Evolutionary conservation across 257 asterid genomes (phyloP).

Genomic region (Solanum chilense): DNA sequence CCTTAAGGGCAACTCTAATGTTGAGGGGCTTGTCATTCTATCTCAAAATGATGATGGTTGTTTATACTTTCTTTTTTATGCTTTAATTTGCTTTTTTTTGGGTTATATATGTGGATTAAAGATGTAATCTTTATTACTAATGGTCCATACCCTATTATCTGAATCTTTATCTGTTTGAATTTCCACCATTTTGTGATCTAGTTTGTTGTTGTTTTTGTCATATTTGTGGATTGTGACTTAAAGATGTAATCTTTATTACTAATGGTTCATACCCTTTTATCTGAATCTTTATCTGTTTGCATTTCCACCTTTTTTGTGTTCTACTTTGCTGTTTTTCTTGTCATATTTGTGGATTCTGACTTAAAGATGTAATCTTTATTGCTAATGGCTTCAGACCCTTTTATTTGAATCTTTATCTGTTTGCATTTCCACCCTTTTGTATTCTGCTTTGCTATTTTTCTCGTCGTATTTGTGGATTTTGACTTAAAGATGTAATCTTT

Average conservation of each 20-base stretch:
- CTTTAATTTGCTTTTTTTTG: background rate
- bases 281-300: background rate
- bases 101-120: background rate
- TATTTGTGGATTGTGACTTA: background rate
- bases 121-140: background rate
- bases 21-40: conserved; percentile 89
- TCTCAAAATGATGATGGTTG: conserved; percentile 68
- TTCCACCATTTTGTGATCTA: background rate
- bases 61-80: background rate
- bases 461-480: background rate
- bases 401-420: background rate
- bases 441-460: background rate
- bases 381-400: background rate
- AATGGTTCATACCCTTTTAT: background rate
- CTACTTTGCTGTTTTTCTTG: background rate
- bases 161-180: background rate
- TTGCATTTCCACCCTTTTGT: background rate
- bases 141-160: background rate
- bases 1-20: conserved; percentile 72
- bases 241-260: background rate
- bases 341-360: background rate
- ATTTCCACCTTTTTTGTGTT: background rate
- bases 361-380: background rate
- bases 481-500: background rate
- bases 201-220: background rate